These are phyloP conservation scores for Patellifolia procumbens DNA, from an alignment of 179 eudicot species.

Conservation along the genomic window DNA sequence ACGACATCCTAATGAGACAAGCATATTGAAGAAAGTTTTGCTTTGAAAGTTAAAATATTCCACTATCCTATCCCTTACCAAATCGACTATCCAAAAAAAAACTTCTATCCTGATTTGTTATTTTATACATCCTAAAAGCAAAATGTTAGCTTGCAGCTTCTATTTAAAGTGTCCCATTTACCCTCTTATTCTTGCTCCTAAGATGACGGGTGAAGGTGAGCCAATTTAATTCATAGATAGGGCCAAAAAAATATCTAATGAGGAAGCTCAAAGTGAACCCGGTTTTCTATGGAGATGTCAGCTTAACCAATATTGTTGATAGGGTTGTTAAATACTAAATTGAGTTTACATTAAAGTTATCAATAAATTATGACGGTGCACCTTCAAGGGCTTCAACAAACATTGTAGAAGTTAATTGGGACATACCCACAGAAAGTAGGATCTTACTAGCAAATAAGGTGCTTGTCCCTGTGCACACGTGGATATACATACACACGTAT, in stretches of 20 bases:
- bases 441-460: neutral
- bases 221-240: too few species aligned
- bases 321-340: neutral
- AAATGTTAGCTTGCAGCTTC: too few species aligned
- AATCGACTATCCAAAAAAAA: too few species aligned
- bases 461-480: neutral
- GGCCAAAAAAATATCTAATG: too few species aligned
- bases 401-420: neutral
- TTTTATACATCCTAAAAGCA: neutral
- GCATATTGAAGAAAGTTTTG: too few species aligned
- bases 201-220: too few species aligned
- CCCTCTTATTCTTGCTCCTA: too few species aligned
- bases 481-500: neutral
- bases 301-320: neutral
- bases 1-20: too few species aligned
- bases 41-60: too few species aligned
- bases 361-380: neutral
- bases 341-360: neutral
- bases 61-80: too few species aligned
- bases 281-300: neutral
- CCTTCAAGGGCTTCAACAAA: neutral
- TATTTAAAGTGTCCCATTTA: too few species aligned
- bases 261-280: neutral
- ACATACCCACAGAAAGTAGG: neutral
- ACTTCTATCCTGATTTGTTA: neutral